Conservation (phyloP, 202 grass and related monocot species). For the Schoenoplectus tabernaemontani region DNA sequence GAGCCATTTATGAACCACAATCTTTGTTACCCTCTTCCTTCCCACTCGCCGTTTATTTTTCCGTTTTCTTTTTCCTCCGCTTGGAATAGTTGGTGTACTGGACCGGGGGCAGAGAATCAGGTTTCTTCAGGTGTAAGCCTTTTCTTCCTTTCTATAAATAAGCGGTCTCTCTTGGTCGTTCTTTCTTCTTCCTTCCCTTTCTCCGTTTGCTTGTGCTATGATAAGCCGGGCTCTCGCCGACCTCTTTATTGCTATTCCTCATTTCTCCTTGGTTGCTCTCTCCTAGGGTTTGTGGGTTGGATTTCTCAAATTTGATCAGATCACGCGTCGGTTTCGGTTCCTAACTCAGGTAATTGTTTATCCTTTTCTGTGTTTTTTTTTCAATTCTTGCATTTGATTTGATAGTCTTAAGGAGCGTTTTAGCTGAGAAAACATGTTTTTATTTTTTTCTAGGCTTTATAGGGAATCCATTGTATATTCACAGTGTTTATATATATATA, state of each 20-base stretch:
- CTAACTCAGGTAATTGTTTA: too few species aligned
- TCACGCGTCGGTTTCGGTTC: constrained; percentile 6
- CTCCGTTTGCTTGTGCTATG: neutral
- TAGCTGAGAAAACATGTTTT: too few species aligned
- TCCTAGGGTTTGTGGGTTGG: neutral
- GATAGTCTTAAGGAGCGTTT: too few species aligned
- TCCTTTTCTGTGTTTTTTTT: too few species aligned
- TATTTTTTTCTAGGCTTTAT: too few species aligned
- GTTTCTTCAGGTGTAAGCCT: constrained; percentile 7
- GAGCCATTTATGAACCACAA: neutral
- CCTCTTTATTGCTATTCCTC: too few species aligned
- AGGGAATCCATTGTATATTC: too few species aligned
- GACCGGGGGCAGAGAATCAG: neutral
- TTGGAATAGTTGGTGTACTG: neutral
- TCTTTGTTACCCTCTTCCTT: neutral
- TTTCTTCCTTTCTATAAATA: constrained; percentile 4
- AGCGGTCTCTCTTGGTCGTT: neutral
- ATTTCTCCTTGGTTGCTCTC: neutral
- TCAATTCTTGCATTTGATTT: too few species aligned
- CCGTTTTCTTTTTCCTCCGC: neutral
- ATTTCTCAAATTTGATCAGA: neutral
- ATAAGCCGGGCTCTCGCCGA: too few species aligned
- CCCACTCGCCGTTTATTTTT: neutral
- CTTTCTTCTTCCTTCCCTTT: constrained; percentile 8
- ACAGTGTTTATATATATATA: too few species aligned